Evolutionary conservation across 345 rosid species (phyloP).

Genomic region (Mangifera indica): DNA sequence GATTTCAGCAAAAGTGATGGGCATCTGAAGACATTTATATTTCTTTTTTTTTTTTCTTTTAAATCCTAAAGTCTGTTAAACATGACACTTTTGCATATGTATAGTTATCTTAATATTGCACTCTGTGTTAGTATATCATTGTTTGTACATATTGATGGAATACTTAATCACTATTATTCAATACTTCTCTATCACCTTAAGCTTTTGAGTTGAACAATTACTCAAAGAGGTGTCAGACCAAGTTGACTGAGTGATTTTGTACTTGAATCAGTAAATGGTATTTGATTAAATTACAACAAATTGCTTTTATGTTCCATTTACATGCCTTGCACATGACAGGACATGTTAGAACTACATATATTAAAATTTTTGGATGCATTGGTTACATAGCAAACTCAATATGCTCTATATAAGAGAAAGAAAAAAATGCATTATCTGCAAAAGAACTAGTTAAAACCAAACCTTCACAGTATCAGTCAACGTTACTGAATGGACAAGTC

Average conservation of each 20-base stretch:
- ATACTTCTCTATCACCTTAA: background rate
- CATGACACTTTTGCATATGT: background rate
- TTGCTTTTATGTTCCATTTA: background rate
- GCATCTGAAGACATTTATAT: background rate
- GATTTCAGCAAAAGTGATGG: background rate
- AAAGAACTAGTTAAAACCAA: background rate
- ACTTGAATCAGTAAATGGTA: background rate
- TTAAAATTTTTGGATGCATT: too few species aligned
- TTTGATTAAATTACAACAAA: too few species aligned
- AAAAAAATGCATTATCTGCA: background rate
- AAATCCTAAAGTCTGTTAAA: background rate
- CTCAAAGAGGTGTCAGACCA: background rate
- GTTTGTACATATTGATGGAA: background rate
- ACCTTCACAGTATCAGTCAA: background rate
- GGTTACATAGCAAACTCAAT: too few species aligned
- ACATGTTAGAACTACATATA: too few species aligned
- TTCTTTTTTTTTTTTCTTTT: background rate
- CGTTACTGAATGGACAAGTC: background rate
- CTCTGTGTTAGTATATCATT: background rate
- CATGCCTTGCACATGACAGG: background rate
- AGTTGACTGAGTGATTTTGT: background rate
- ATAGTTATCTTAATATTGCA: background rate
- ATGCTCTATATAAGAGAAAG: too few species aligned
- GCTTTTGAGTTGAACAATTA: background rate
- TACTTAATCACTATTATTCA: too few species aligned